Percentiles rank a stretch among this genome's conserved stretches.
These are phyloP conservation scores for Dipodascopsis uninucleata DNA, from an alignment of 805 yeast genomes.

Conservation along the genomic window DNA sequence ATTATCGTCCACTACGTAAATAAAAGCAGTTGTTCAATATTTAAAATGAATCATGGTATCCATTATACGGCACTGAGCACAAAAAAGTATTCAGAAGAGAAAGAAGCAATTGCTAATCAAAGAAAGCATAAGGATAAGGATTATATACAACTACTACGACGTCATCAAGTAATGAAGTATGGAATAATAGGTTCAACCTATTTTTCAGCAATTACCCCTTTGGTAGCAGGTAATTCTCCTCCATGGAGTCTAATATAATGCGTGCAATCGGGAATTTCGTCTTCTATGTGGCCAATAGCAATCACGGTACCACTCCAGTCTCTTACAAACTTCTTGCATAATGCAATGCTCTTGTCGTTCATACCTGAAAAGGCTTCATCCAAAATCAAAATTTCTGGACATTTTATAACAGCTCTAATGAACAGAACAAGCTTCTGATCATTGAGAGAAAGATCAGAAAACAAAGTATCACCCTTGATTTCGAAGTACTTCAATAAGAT, in stretches of 20 bases:
- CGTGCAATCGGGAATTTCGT: constrained; percentile 75
- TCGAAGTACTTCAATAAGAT: constrained; percentile 48
- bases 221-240: constrained; percentile 10
- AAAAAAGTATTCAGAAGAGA: too few relatives aligned
- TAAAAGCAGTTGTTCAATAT: too few relatives aligned
- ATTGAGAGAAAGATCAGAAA: constrained; percentile 58
- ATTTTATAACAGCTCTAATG: constrained; percentile 69
- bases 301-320: constrained; percentile 69
- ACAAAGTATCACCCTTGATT: constrained; percentile 43
- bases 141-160: too few relatives aligned
- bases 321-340: constrained; percentile 51
- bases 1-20: too few relatives aligned
- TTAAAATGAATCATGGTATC: too few relatives aligned
- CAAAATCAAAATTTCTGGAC: constrained; percentile 72
- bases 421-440: constrained; percentile 77
- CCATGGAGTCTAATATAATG: constrained; percentile 42
- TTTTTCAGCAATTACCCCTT: constrained; percentile 6
- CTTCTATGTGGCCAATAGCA: constrained; percentile 75
- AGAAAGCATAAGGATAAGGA: too few relatives aligned
- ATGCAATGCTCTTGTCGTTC: constrained; percentile 59
- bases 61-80: too few relatives aligned
- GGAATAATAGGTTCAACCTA: not conserved
- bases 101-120: too few relatives aligned
- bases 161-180: not conserved
- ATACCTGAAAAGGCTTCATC: constrained; percentile 94